phyloP scores from a whole-genome alignment of 305 asterid species.

The Striga hermonthica region DNA sequence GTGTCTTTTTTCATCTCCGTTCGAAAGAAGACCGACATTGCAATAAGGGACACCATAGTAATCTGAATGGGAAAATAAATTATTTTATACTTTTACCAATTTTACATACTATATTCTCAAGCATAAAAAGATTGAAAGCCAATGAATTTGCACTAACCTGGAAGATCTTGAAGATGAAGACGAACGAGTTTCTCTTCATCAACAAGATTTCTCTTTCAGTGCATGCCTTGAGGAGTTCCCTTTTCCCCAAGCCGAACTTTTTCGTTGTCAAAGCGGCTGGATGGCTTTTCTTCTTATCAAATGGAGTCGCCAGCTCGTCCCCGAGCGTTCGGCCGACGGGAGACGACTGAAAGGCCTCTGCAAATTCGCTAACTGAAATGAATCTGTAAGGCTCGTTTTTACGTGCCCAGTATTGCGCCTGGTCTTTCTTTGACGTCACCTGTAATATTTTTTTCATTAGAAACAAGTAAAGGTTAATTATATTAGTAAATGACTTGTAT shows the following conservation, averaged over 20 bases:
- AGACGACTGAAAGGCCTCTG: slow-evolving; percentile 50
- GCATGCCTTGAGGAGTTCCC: slow-evolving; percentile 50
- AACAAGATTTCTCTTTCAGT: slow-evolving; percentile 41
- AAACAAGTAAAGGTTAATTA: background rate
- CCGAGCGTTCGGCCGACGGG: slow-evolving; percentile 30
- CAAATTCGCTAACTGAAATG: slow-evolving; percentile 38
- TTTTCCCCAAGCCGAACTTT: slow-evolving; percentile 45
- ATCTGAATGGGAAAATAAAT: slow-evolving; percentile 39
- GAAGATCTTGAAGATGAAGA: slow-evolving; percentile 41
- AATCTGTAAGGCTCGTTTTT: slow-evolving; percentile 45
- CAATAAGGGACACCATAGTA: slow-evolving; percentile 35
- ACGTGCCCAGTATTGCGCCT: slow-evolving; percentile 54
- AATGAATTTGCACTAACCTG: slow-evolving; percentile 26
- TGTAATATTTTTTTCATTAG: slow-evolving; percentile 22
- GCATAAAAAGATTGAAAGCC: background rate
- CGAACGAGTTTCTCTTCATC: slow-evolving; percentile 58
- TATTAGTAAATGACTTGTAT: background rate
- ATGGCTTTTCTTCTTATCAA: slow-evolving; percentile 48
- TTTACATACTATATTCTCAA: background rate
- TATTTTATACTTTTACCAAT: background rate
- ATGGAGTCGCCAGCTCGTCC: slow-evolving; percentile 41
- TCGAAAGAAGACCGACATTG: slow-evolving; percentile 54
- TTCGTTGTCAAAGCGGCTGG: slow-evolving; percentile 46
- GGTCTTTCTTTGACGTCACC: slow-evolving; percentile 74
- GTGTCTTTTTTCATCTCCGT: slow-evolving; percentile 41